A percentile compares a stretch with the other conserved stretches of the same genome.
These are phyloP conservation scores for Xerocomus brunneocitrinus DNA, from an alignment of 768 basidiomycete genomes.

Conservation along the genomic window DNA sequence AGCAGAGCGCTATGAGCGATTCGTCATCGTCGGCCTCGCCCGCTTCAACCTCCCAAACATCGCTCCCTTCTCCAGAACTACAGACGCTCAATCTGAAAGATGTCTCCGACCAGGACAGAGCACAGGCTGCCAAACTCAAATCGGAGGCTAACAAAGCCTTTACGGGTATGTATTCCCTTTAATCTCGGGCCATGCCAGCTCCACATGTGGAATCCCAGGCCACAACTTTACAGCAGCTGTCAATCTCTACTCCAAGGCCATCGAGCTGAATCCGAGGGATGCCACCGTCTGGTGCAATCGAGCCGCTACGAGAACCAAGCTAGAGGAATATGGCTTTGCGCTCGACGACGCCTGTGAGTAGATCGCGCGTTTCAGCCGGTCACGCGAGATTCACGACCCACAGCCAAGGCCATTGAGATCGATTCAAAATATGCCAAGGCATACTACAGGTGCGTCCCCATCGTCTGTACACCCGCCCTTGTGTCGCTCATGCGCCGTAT, in stretches of 20 bases:
- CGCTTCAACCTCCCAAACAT: conserved; percentile 50
- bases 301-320: conserved; percentile 85
- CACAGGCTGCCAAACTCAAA: conserved; percentile 70
- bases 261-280: conserved; percentile 84
- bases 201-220: conserved; percentile 31
- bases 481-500: not conserved
- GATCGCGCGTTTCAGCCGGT: conserved; percentile 2
- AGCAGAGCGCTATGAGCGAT: conserved; percentile 17
- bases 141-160: conserved; percentile 88
- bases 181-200: not conserved
- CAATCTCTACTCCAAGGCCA: conserved; percentile 75
- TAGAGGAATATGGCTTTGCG: conserved; percentile 93
- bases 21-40: conserved; percentile 35
- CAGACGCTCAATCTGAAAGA: conserved; percentile 47
- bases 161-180: conserved; percentile 37
- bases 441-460: conserved; percentile 61
- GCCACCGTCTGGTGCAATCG: conserved; percentile 93
- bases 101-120: conserved; percentile 68
- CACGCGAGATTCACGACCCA: conserved; percentile 14
- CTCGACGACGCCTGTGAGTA: conserved; percentile 78
- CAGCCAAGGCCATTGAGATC: conserved; percentile 80
- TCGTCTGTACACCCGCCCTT: not conserved
- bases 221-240: conserved; percentile 78
- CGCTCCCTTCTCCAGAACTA: conserved; percentile 56
- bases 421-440: conserved; percentile 91